Evolutionary conservation across 2,329 filamentous ascomycete genomes (phyloP).

Genomic region (Trichoderma endophyticum): DNA sequence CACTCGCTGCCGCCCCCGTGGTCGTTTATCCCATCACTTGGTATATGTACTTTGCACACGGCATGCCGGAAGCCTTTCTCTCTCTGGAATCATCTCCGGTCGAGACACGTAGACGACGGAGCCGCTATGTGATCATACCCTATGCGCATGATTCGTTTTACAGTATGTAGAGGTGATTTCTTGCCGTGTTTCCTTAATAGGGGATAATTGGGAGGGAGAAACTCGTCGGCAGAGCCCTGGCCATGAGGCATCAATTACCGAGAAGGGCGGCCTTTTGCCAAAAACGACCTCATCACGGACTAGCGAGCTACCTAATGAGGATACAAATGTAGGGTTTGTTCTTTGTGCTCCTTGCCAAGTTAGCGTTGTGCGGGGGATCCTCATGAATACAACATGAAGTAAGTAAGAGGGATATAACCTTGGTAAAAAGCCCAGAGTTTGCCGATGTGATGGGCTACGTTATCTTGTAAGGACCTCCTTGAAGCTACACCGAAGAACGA

Average conservation of each 20-base stretch:
- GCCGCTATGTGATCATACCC: background rate
- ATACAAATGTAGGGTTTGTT: background rate
- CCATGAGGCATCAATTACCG: background rate
- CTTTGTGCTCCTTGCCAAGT: background rate
- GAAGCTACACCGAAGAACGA: background rate
- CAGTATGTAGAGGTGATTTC: background rate
- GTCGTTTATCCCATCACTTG: background rate
- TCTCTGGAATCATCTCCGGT: constrained; percentile 1
- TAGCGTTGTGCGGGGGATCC: constrained; percentile 7
- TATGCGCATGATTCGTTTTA: background rate
- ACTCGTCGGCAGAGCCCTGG: background rate
- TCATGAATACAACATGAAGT: background rate
- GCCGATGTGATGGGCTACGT: background rate
- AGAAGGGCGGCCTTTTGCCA: background rate
- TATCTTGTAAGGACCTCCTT: background rate
- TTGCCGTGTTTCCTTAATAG: background rate
- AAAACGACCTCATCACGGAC: background rate
- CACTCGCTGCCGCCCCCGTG: background rate
- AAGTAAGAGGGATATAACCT: background rate
- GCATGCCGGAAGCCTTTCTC: background rate
- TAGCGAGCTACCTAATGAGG: background rate
- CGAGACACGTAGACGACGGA: background rate
- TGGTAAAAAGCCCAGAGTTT: background rate
- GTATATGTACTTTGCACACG: background rate
- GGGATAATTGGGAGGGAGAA: background rate